Evolutionary conservation across 1,284 basidiomycete genomes (phyloP), one percentile per base, ranked within the genome.

Genomic region (Sutorius eximius): DNA sequence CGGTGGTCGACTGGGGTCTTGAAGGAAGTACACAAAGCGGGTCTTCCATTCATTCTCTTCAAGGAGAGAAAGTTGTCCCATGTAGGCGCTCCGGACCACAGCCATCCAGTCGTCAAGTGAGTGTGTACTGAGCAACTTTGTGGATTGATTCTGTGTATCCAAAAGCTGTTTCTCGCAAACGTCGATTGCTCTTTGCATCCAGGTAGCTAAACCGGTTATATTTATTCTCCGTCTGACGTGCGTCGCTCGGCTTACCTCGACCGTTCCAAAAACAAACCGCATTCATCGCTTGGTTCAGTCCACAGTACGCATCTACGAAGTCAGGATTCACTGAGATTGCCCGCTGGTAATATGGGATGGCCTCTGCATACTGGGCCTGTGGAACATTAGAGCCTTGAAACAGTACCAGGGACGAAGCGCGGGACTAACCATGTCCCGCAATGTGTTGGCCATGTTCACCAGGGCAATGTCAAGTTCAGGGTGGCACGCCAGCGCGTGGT

Each of bases 401-500:
- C 1, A 9, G 33, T 24, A 22, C 18, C 15, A 3, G 44, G 20
- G 41, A 40, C 27, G 18, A 48, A 45, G 3, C 5, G 24, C 12
- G 18, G 24, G 33, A 55, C 73, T 50, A 40, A 80, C 81, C 56
- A 68, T 68, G 55, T 82, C 80, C 60, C 80, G 80, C 62, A 85
- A 69, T 0, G 81, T 80, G 63, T 83, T 85, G n/a, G 78, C 83
- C 58, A 85, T 72, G 57, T 86, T 84, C 18, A 82, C 82, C 11
- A 85, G 71, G 0, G 83, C 83, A 47, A 85, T 79, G 51, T 83
- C 83, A 53, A 81, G 81, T 59, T 79, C 77, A 3, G 84, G 83
- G 45, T 84, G 82, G 56, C 68, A 72, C 52, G 77, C 65, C 30
- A 86, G 71, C 2, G 83, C 83, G 52, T 76, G 57, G 48, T 59